phyloP scores from a whole-genome alignment of 768 basidiomycete genomes.

The Scleroderma citrinum region DNA sequence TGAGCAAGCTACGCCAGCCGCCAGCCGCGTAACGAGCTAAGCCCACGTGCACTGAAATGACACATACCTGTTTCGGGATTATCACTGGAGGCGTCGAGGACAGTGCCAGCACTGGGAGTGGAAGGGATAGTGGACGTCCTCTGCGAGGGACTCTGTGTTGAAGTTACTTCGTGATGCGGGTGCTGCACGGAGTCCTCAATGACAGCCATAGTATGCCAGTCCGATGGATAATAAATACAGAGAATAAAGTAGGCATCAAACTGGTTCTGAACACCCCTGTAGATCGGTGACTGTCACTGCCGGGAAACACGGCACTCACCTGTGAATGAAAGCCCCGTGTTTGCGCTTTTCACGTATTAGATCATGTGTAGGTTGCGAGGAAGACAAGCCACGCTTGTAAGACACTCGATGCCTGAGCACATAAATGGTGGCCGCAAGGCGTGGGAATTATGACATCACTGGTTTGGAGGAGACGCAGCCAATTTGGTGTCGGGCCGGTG shows the following conservation, averaged over 20 bases:
- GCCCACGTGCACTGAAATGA: conserved; percentile 9
- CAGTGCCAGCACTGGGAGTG: neutral
- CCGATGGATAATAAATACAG: neutral
- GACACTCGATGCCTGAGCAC: no score
- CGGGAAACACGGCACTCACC: neutral
- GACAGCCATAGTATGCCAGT: neutral
- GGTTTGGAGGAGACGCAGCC: no score
- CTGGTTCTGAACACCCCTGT: neutral
- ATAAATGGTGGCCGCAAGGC: neutral
- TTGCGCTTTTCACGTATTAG: conserved; percentile 1
- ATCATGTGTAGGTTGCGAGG: neutral
- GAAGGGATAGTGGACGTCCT: neutral
- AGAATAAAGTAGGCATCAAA: conserved; percentile 1
- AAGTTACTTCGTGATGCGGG: neutral
- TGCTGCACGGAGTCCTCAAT: neutral
- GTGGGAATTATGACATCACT: conserved; percentile 9
- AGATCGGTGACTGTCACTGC: neutral
- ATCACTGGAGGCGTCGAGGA: neutral
- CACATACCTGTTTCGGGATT: conserved; percentile 15
- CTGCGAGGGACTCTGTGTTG: neutral
- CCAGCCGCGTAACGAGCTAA: neutral
- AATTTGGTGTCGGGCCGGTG: no score
- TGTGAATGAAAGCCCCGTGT: conserved; percentile 5
- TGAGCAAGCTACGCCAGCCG: neutral
- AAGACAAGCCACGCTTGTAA: neutral